Conservation (phyloP, 148 eudicot genomes). For the Persicaria tinctoria region DNA sequence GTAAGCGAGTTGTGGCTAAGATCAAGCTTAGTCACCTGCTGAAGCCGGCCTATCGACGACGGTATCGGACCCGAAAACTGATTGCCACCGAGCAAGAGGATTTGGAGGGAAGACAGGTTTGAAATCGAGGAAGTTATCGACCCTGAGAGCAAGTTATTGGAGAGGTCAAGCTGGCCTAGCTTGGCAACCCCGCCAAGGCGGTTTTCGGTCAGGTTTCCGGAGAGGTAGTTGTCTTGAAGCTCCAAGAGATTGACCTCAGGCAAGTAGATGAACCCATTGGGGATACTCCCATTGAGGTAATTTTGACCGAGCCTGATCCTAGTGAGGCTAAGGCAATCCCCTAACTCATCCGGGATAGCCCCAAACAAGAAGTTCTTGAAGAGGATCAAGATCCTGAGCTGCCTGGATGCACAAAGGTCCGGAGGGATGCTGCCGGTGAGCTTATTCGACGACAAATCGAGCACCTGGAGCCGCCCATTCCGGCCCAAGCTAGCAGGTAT, state of each 20-base stretch:
- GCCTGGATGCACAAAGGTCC: constrained; percentile 59
- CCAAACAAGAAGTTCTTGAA: constrained; percentile 79
- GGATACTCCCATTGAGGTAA: constrained; percentile 86
- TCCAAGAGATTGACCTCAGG: constrained; percentile 74
- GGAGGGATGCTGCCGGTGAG: constrained; percentile 90
- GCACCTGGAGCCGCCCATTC: constrained; percentile 44
- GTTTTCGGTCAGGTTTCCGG: constrained; percentile 58
- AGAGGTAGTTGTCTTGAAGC: constrained; percentile 60
- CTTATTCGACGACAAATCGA: constrained; percentile 91
- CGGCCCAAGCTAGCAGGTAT: constrained; percentile 67
- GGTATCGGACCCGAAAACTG: constrained; percentile 71
- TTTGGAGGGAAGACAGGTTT: constrained; percentile 62
- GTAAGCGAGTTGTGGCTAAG: constrained; percentile 49
- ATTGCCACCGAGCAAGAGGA: constrained; percentile 53
- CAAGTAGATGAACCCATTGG: constrained; percentile 70
- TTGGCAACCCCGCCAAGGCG: constrained; percentile 21
- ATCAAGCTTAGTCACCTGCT: constrained; percentile 51
- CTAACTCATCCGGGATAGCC: constrained; percentile 57
- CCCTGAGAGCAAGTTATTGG: constrained; percentile 68
- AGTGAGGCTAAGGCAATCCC: constrained; percentile 56
- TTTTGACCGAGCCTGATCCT: constrained; percentile 81
- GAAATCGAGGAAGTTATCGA: constrained; percentile 58
- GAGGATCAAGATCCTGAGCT: constrained; percentile 57
- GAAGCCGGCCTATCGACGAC: constrained; percentile 55
- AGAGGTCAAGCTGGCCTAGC: constrained; percentile 60